phyloP scores from a whole-genome alignment of 1,284 basidiomycete genomes.

The Sphagnurus paluster region DNA sequence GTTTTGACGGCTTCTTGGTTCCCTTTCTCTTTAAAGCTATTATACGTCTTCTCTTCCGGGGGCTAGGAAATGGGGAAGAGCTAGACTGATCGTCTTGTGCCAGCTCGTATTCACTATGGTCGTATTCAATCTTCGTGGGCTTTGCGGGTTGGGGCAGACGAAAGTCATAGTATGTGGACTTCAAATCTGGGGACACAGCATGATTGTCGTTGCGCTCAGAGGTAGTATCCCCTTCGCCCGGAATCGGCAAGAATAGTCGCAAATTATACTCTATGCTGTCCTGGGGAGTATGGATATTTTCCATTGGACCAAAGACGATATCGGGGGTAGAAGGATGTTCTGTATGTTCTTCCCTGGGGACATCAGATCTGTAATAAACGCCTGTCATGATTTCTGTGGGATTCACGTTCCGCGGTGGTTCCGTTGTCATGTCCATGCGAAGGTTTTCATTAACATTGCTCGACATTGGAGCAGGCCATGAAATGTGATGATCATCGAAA shows the following conservation, averaged over 20 bases:
- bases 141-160: no score
- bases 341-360: background rate
- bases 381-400: conserved; percentile 12
- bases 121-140: background rate
- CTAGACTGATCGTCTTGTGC: conserved; percentile 6
- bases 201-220: no score
- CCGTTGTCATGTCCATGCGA: background rate
- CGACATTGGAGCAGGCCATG: conserved; percentile 10
- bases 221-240: no score
- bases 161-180: conserved; percentile 4
- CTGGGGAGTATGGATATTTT: no score
- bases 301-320: background rate
- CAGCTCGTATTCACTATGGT: conserved; percentile 18
- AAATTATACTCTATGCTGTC: no score
- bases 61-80: conserved; percentile 20
- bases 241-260: no score
- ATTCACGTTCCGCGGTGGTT: conserved; percentile 11
- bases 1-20: conserved; percentile 3
- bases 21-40: background rate
- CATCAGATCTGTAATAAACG: conserved; percentile 1
- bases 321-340: background rate
- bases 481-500: conserved; percentile 1
- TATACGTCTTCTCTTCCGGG: conserved; percentile 18
- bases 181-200: no score
- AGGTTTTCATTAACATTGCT: background rate